Evolutionary conservation across 192 early-diverging fungal genomes (phyloP).

Genomic region (Blastocladiella britannica): DNA sequence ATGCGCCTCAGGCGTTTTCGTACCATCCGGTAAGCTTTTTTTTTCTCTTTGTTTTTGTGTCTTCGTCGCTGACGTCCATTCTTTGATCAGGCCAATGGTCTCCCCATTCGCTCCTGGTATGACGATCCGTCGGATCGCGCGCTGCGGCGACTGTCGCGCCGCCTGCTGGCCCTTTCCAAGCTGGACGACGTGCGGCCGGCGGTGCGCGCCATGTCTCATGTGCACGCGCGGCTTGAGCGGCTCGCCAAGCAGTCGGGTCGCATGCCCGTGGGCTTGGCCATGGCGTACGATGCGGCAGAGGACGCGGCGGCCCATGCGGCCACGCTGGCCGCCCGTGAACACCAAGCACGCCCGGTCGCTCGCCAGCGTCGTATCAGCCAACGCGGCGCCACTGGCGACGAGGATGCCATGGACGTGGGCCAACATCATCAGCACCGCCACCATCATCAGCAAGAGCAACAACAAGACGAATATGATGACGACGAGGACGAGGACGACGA

Average conservation of each 20-base stretch:
- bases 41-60: neutral
- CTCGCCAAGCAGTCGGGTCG: neutral
- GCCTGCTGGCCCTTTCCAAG: neutral
- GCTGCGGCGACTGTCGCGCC: constrained; percentile 7
- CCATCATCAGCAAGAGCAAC: no score
- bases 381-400: no score
- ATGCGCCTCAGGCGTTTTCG: constrained; percentile 51
- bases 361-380: no score
- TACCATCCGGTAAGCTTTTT: no score
- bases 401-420: no score
- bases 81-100: constrained; percentile 48
- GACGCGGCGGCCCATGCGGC: neutral
- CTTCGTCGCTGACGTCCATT: no score
- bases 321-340: neutral
- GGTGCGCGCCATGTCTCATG: neutral
- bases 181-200: neutral
- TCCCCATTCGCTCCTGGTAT: constrained; percentile 55
- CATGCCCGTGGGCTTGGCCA: neutral
- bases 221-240: neutral
- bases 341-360: no score
- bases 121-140: constrained; percentile 44
- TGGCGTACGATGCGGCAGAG: neutral
- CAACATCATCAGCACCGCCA: no score
- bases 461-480: no score
- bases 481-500: no score